phyloP scores from a whole-genome alignment of 2,329 filamentous ascomycete genomes.

The Aspergillus fructus region DNA sequence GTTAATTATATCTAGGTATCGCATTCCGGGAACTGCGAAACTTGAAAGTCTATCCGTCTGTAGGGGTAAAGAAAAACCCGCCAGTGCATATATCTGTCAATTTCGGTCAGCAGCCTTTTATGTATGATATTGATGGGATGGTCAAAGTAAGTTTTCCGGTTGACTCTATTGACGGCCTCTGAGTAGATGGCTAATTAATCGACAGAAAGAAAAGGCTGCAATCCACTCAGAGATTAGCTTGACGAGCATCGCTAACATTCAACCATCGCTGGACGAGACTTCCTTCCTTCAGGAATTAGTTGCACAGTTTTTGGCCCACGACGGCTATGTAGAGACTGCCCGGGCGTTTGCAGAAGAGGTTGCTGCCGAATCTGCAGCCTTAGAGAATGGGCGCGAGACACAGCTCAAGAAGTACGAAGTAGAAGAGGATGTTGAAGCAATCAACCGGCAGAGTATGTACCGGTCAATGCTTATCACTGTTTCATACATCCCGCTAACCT shows the following conservation, averaged over 20 bases:
- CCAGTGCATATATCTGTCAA: conserved; percentile 60
- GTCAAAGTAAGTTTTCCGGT: conserved; percentile 61
- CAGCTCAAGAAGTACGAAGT: conserved; percentile 63
- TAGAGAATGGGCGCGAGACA: conserved; percentile 58
- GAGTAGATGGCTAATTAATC: conserved; percentile 12
- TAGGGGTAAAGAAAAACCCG: conserved; percentile 65
- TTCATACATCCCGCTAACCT: not conserved
- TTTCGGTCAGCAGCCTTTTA: conserved; percentile 71
- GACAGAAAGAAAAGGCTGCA: conserved; percentile 59
- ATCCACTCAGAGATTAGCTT: conserved; percentile 63
- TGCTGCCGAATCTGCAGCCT: conserved; percentile 66
- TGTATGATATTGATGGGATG: conserved; percentile 87
- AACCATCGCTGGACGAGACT: conserved; percentile 67
- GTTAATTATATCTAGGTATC: conserved; percentile 50
- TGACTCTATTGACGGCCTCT: not conserved
- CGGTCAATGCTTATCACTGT: not conserved
- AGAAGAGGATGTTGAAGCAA: conserved; percentile 80
- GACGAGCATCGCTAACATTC: conserved; percentile 59
- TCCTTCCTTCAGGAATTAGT: conserved; percentile 79
- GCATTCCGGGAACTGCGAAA: conserved; percentile 48
- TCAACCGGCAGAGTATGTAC: conserved; percentile 75
- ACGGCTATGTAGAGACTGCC: conserved; percentile 92
- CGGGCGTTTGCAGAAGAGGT: conserved; percentile 84
- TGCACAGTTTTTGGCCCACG: conserved; percentile 87
- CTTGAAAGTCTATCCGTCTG: conserved; percentile 52